Evolutionary conservation across 1,284 basidiomycete genomes (phyloP), one percentile per base, ranked within the genome.

Genomic region (Ustilago trichophora): DNA sequence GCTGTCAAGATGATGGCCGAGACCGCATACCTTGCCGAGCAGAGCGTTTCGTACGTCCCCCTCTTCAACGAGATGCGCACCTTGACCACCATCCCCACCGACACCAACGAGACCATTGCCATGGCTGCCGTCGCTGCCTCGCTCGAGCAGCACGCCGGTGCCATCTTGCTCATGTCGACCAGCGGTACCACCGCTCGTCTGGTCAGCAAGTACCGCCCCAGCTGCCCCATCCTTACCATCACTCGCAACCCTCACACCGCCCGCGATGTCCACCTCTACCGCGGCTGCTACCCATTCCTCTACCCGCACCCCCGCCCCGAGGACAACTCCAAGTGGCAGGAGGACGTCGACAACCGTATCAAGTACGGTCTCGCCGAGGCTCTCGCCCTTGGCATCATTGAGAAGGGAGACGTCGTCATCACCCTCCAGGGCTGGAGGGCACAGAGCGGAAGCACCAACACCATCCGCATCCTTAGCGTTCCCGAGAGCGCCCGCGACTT

Each of bases 351-450:
- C 78, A 82, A 82, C 82, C 77, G 82, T 59, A 82, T 84, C 77
- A 77, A 82, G 52, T 98, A 89, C 80, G 96, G 94, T 70, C 87
- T 98, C 82, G 87, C 89, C 82, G 89, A 86, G 81, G 96, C 92
- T n/a, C 86, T 98, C 44, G 85, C 85, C 32, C 84, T 99, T 80
- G 90, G 91, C 72, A 88, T 99, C 82, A 89, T 98, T 85, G 88
- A 89, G 82, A 88, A 92, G 53, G 93, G 93, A 54, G 89, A 89
- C 55, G 93, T 93, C 18, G 87, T 98, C 78, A 87, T 98, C 76
- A 95, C 95, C 44, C 89, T 98, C 10, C 96, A 98, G 84, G 96
- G 96, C 44, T 99, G 95, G 95, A 94, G 95, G 85, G 93, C 93
- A 49, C 95, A 96, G 70, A 87, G 95, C 55, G 94, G 94, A 37